phyloP scores from a whole-genome alignment of 257 asterid genomes.

The Paraleonurus japonicus region DNA sequence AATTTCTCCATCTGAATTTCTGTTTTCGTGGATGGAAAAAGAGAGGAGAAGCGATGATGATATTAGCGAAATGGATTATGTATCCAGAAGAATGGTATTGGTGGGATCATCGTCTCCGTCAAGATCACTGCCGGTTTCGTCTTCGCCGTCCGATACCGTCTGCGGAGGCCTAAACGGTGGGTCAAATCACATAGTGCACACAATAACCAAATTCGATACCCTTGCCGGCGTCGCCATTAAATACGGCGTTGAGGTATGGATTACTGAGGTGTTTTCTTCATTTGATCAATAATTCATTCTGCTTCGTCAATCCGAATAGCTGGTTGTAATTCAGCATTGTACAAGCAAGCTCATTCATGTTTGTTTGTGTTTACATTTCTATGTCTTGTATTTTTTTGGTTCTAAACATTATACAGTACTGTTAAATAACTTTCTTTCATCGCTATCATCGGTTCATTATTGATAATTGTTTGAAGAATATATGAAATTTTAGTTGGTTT shows the following conservation, averaged over 20 bases:
- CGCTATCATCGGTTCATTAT: neutral
- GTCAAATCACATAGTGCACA: constrained; percentile 45
- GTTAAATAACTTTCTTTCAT: neutral
- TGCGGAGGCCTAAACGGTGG: constrained; percentile 30
- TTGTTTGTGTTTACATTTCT: neutral
- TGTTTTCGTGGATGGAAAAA: constrained; percentile 28
- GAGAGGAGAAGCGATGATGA: constrained; percentile 29
- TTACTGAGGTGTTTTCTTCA: neutral
- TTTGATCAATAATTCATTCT: neutral
- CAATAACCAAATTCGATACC: constrained; percentile 62
- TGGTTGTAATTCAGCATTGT: constrained; percentile 7
- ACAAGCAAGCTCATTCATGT: neutral
- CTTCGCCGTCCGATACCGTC: constrained; percentile 28
- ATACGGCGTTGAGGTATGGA: constrained; percentile 78
- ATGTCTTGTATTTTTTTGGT: neutral
- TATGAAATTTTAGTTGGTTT: neutral
- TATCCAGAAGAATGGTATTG: constrained; percentile 19
- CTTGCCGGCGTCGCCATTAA: constrained; percentile 74
- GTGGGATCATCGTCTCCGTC: constrained; percentile 38
- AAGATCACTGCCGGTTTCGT: constrained; percentile 37
- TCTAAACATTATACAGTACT: constrained; percentile 6
- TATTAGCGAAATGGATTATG: constrained; percentile 29
- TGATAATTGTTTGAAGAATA: neutral
- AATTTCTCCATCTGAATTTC: constrained; percentile 12
- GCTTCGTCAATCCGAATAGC: neutral